Evolutionary conservation across 768 basidiomycete species (phyloP).

Genomic region (Floccularia luteovirens): DNA sequence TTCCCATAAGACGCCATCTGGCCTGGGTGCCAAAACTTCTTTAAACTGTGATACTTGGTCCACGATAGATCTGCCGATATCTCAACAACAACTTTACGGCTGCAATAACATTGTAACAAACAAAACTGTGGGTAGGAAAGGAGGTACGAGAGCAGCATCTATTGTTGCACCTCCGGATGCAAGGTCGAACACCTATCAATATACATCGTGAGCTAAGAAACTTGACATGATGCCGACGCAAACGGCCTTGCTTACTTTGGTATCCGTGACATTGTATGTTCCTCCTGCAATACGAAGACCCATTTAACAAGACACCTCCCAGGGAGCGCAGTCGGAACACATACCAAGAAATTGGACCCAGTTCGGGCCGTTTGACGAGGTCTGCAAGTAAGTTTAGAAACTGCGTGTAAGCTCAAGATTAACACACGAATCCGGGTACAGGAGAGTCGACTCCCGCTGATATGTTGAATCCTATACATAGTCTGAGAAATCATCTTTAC

Average conservation of each 20-base stretch:
- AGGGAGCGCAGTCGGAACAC: conserved; percentile 2
- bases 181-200: conserved; percentile 33
- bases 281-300: conserved; percentile 22
- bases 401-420: neutral
- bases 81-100: neutral
- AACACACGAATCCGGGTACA: conserved; percentile 40
- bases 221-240: neutral
- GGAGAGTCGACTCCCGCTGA: conserved; percentile 46
- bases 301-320: neutral
- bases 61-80: conserved; percentile 31
- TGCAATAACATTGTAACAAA: neutral
- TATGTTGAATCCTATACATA: conserved; percentile 41
- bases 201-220: neutral
- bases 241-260: conserved; percentile 38
- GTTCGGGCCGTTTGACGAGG: conserved; percentile 55
- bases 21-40: conserved; percentile 30
- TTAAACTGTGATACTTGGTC: conserved; percentile 55
- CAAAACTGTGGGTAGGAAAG: conserved; percentile 11
- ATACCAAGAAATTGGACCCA: conserved; percentile 51
- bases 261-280: conserved; percentile 48
- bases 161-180: conserved; percentile 58
- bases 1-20: conserved; percentile 39
- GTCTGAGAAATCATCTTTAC: neutral
- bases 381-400: conserved; percentile 20
- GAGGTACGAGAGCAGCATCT: conserved; percentile 42